A percentile compares a stretch with the other conserved stretches of the same genome.
These are phyloP conservation scores for Acer negundo DNA, from an alignment of 345 rosid species.

Conservation along the genomic window DNA sequence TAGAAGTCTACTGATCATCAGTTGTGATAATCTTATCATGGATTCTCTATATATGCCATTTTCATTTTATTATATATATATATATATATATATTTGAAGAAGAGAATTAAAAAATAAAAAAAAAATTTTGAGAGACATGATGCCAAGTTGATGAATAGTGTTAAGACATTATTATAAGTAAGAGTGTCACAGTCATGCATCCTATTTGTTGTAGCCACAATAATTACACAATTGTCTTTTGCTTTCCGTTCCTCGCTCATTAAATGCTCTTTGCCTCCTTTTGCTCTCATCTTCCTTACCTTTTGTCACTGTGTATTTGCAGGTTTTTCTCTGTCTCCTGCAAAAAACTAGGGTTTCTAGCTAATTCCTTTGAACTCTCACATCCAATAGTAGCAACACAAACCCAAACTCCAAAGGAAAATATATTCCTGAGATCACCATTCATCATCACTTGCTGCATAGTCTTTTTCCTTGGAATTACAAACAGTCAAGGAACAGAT, in stretches of 20 bases:
- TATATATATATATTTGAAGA: neutral
- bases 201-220: conserved; percentile 28
- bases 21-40: too few relatives aligned
- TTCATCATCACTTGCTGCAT: conserved; percentile 4
- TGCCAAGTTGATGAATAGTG: conserved; percentile 22
- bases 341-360: conserved; percentile 36
- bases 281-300: conserved; percentile 10
- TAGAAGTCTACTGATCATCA: too few relatives aligned
- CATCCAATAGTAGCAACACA: conserved; percentile 3
- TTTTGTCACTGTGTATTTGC: conserved; percentile 35
- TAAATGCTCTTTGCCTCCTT: conserved; percentile 44
- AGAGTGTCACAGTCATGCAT: conserved; percentile 26
- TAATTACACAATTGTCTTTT: conserved; percentile 40
- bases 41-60: too few relatives aligned
- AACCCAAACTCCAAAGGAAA: neutral
- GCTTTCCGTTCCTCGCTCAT: conserved; percentile 32
- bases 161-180: conserved; percentile 20
- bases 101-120: neutral
- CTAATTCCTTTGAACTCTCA: conserved; percentile 20
- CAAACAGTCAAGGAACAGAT: conserved; percentile 17
- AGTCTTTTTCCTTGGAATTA: conserved; percentile 10
- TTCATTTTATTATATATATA: neutral
- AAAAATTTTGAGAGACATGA: neutral
- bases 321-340: conserved; percentile 31
- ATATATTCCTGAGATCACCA: neutral